Conservation (phyloP, 257 asterid genomes). For the Thymus mandschuricus region DNA sequence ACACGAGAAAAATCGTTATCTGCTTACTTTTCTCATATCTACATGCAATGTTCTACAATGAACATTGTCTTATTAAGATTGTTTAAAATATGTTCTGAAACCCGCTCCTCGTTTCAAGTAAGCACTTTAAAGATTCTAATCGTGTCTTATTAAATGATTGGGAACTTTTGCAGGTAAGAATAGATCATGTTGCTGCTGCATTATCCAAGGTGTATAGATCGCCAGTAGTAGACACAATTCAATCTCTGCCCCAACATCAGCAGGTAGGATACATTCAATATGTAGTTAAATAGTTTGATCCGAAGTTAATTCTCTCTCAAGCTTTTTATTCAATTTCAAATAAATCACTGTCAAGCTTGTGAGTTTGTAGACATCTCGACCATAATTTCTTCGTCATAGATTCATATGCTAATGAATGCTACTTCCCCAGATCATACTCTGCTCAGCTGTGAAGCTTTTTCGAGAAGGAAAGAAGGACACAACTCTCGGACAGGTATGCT, state of each 20-base stretch:
- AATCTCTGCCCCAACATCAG: slow-evolving; percentile 96
- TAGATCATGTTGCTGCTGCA: slow-evolving; percentile 90
- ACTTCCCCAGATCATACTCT: slow-evolving; percentile 71
- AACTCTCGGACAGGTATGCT: slow-evolving; percentile 81
- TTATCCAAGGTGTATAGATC: slow-evolving; percentile 80
- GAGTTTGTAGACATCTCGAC: slow-evolving; percentile 1
- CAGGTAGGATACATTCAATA: slow-evolving; percentile 55
- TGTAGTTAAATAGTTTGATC: slow-evolving; percentile 4
- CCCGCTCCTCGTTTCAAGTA: slow-evolving; percentile 15
- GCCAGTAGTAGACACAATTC: slow-evolving; percentile 81
- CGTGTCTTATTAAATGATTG: slow-evolving; percentile 15
- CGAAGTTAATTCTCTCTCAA: not conserved
- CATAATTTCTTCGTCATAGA: not conserved
- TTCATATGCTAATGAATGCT: slow-evolving; percentile 10
- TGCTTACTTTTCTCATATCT: not conserved
- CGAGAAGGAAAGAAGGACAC: slow-evolving; percentile 83
- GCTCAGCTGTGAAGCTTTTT: slow-evolving; percentile 95
- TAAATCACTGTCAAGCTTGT: slow-evolving; percentile 7
- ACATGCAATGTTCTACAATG: not conserved
- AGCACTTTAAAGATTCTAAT: not conserved
- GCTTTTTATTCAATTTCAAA: not conserved
- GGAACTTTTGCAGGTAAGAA: slow-evolving; percentile 65
- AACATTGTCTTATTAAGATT: not conserved
- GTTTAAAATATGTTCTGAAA: not conserved
- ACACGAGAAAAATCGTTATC: slow-evolving; percentile 49